Conservation (phyloP, 2,329 filamentous ascomycete genomes). For the Achaetomium macrosporum region DNA sequence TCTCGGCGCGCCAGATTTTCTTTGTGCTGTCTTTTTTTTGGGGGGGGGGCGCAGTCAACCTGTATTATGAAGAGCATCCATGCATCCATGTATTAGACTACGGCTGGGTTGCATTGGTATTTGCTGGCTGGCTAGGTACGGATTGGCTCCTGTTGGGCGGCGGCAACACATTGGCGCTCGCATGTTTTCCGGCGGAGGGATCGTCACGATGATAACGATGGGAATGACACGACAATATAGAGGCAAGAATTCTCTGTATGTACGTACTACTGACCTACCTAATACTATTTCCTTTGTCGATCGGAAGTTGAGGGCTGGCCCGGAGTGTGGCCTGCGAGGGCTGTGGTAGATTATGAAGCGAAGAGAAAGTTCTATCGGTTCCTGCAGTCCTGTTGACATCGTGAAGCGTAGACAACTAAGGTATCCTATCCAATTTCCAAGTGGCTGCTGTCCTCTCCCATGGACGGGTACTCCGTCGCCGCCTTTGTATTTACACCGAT, state of each 20-base stretch:
- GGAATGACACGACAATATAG: slow-evolving; percentile 20
- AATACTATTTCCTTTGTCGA: slow-evolving; percentile 17
- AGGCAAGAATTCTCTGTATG: slow-evolving; percentile 14
- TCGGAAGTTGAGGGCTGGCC: not conserved
- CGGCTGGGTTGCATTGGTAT: slow-evolving; percentile 14
- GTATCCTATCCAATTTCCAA: no score
- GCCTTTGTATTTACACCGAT: no score
- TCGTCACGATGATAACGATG: slow-evolving; percentile 16
- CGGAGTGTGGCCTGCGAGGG: not conserved
- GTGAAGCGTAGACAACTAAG: no score
- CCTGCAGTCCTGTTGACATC: not conserved
- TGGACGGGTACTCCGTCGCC: no score
- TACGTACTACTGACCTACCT: slow-evolving; percentile 14
- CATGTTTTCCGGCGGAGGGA: slow-evolving; percentile 4
- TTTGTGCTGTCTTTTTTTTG: no score
- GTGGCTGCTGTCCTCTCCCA: no score
- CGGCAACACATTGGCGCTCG: not conserved
- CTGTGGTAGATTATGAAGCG: not conserved
- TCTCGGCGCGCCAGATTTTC: not conserved
- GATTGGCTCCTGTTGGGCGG: slow-evolving; percentile 3
- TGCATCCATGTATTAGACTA: slow-evolving; percentile 19
- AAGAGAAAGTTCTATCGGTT: not conserved
- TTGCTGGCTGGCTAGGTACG: slow-evolving; percentile 14
- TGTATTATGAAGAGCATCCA: slow-evolving; percentile 14
- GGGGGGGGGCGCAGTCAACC: not conserved